Percentiles rank a stretch among this genome's conserved stretches.
These are phyloP conservation scores for Monascus purpureus DNA, from an alignment of 495 filamentous ascomycete genomes.

Conservation along the genomic window DNA sequence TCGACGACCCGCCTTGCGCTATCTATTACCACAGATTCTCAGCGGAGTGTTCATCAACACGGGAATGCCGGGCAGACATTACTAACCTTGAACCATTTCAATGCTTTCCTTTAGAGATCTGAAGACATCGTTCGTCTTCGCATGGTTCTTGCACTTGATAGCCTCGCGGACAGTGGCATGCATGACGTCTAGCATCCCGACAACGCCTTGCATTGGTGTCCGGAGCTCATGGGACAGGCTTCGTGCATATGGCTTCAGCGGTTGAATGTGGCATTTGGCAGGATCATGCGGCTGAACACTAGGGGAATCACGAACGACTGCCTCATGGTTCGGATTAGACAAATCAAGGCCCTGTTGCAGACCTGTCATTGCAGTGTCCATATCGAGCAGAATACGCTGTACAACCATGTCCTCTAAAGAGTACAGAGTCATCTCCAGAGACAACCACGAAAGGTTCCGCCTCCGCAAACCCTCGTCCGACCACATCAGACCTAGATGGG, in stretches of 20 bases:
- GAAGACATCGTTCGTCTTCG: constrained; percentile 40
- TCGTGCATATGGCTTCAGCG: constrained; percentile 63
- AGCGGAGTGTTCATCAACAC: background rate
- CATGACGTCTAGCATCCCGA: constrained; percentile 80
- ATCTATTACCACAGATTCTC: constrained; percentile 18
- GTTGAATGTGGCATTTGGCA: constrained; percentile 37
- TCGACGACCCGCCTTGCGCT: constrained; percentile 67
- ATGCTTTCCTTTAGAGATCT: constrained; percentile 57
- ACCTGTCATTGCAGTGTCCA: constrained; percentile 19
- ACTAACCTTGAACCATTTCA: constrained; percentile 48
- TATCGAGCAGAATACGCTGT: constrained; percentile 40
- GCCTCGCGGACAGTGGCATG: constrained; percentile 64
- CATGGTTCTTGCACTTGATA: constrained; percentile 38
- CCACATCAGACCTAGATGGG: constrained; percentile 68
- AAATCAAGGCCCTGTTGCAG: constrained; percentile 6
- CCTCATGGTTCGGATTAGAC: constrained; percentile 11
- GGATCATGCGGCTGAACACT: constrained; percentile 9
- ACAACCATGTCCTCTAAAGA: constrained; percentile 62
- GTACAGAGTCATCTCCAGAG: constrained; percentile 59
- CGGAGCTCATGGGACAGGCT: constrained; percentile 69
- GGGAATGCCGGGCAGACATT: background rate
- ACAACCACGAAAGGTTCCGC: constrained; percentile 50
- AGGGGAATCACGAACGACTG: constrained; percentile 27
- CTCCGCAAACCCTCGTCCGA: constrained; percentile 43
- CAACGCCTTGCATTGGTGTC: constrained; percentile 76